These are phyloP conservation scores for Trypanosoma platydactyli DNA, from an alignment of 208 protist species.

Conservation along the genomic window DNA sequence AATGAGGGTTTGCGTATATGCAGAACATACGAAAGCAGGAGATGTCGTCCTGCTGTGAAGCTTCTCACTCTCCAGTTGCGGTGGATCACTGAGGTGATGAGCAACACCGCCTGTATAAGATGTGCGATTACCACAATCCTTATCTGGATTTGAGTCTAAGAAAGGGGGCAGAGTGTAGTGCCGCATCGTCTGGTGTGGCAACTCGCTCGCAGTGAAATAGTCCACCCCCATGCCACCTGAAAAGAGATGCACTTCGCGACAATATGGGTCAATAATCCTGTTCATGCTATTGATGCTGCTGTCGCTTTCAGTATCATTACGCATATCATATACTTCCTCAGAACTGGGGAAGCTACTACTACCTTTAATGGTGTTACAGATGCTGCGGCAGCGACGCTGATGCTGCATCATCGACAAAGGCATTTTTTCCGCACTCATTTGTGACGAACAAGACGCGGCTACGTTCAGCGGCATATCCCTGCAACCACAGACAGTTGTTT, in stretches of 20 bases:
- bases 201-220: conserved; percentile 16
- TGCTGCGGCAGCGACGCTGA: not conserved
- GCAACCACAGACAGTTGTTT: too few species aligned
- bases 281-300: not conserved
- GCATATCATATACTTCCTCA: not conserved
- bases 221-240: conserved; percentile 1
- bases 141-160: not conserved
- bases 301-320: not conserved
- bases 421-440: too few species aligned
- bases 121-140: not conserved
- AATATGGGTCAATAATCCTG: conserved; percentile 22
- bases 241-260: conserved; percentile 13
- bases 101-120: not conserved
- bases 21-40: too few species aligned
- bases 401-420: too few species aligned
- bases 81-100: too few species aligned
- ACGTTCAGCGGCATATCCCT: too few species aligned
- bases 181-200: not conserved
- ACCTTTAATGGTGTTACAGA: not conserved
- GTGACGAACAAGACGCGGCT: too few species aligned
- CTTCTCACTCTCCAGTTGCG: too few species aligned
- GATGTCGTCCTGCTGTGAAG: too few species aligned
- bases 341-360: too few species aligned
- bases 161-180: not conserved
- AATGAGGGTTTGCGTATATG: too few species aligned